Conservation (phyloP, 768 basidiomycete species). For the Suillus alpinus region DNA sequence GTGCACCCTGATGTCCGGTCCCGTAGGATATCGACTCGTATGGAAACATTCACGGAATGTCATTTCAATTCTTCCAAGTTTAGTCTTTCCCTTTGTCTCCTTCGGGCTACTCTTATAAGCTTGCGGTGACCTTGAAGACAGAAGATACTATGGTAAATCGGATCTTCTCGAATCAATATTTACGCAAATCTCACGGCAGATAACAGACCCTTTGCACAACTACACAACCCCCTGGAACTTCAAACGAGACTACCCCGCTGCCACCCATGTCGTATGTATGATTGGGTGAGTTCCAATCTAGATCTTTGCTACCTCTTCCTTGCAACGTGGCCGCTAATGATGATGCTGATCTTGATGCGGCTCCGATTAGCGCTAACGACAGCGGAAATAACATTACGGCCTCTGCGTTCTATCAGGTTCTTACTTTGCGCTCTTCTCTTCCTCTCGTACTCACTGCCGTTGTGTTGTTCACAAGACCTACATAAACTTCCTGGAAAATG, state of each 20-base stretch:
- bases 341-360: background rate
- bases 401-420: constrained; percentile 42
- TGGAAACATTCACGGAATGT: constrained; percentile 50
- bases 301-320: background rate
- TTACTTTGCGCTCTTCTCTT: constrained; percentile 1
- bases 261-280: constrained; percentile 56
- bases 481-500: constrained; percentile 40
- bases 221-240: constrained; percentile 62
- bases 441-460: constrained; percentile 5
- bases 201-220: constrained; percentile 43
- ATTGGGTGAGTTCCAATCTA: constrained; percentile 39
- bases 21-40: constrained; percentile 49
- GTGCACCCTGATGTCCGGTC: background rate
- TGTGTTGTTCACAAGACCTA: constrained; percentile 37
- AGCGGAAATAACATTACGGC: constrained; percentile 48
- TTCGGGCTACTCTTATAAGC: background rate
- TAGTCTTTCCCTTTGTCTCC: constrained; percentile 6
- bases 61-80: constrained; percentile 49
- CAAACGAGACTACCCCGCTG: constrained; percentile 39
- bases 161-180: background rate
- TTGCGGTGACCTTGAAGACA: constrained; percentile 32
- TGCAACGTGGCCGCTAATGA: constrained; percentile 1
- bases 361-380: constrained; percentile 46
- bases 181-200: background rate
- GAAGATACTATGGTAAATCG: constrained; percentile 43